Conservation (phyloP, 1,139 yeast genomes). For the Saccharomyces pastorianus region DNA sequence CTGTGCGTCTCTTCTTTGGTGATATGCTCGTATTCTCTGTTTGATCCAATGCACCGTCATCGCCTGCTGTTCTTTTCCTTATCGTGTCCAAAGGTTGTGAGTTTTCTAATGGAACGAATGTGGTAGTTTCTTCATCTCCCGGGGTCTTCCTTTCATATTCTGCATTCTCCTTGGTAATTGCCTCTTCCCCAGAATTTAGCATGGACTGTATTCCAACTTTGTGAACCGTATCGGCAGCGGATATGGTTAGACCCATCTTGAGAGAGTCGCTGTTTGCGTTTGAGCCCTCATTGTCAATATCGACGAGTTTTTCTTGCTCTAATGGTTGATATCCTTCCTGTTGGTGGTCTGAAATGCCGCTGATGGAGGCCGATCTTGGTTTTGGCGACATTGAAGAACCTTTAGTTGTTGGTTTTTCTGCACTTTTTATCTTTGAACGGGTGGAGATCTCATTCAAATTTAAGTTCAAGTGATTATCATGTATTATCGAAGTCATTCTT, state of each 20-base stretch:
- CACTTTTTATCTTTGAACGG: not conserved
- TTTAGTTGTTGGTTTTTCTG: not conserved
- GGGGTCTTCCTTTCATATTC: not conserved
- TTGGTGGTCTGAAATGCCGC: not conserved
- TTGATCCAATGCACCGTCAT: not conserved
- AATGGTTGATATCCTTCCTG: not conserved
- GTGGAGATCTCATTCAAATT: not conserved
- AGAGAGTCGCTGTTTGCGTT: not conserved
- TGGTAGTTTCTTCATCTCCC: not conserved
- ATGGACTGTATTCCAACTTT: slow-evolving; percentile 24
- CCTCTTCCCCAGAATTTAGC: slow-evolving; percentile 11
- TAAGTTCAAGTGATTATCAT: slow-evolving; percentile 8
- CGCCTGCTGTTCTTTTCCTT: not conserved
- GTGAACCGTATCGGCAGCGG: slow-evolving; percentile 6
- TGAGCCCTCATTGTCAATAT: not conserved
- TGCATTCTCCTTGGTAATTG: slow-evolving; percentile 8
- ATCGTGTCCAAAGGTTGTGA: not conserved
- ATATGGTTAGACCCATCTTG: not conserved
- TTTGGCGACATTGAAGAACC: slow-evolving; percentile 2
- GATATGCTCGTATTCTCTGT: not conserved
- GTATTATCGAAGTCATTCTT: slow-evolving; percentile 22
- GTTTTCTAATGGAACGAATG: not conserved
- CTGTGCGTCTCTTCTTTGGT: slow-evolving; percentile 6
- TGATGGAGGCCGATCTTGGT: not conserved
- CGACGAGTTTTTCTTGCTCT: not conserved